Evolutionary conservation across 495 filamentous ascomycete genomes (phyloP), one percentile per base, ranked within the genome.

Genomic region (Saxophila tyrrhenica): DNA sequence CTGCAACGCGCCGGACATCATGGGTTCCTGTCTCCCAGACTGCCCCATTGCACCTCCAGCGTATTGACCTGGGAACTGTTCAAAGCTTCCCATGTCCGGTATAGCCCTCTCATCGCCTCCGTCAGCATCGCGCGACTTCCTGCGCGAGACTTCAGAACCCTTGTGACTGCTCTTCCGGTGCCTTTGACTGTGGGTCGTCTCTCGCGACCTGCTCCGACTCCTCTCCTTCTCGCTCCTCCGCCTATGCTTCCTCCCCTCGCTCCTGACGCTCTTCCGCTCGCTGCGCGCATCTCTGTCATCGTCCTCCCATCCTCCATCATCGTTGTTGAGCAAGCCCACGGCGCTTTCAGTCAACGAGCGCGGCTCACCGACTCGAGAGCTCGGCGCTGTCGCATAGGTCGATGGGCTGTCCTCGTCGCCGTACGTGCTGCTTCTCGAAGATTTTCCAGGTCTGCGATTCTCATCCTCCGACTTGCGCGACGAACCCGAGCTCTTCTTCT

Each of bases 11-110:
- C 50, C 55, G 16, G 59, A 54, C 50, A 48, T 50, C 41, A 39
- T 29, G 5, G 23, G 17, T 17, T 53, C 53, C 38, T 41, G 48
- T 0, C 16, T 2, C 25, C 45, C 43, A 10, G 38, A 16, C 9
- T 11, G 9, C 17, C 39, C 41, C 41, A 55, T 48, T 13, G 57
- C 10, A 20, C 39, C 46, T 19, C 22, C 55, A 7, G 35, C 2
- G 51, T 57, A 51, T 29, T 62, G 59, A 13, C 54, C 58, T 9
- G 59, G 54, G 21, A 62, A 62, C 25, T 62, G 59, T 19, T 44
- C 59, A 21, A 62, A 54, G 47, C 50, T 54, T 1, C 59, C 59
- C 59, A 58, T 58, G 8, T 55, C 50, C 50, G 59, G 59, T 16
- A 62, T 46, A 0, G 22, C 54, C 22, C 59, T 45, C 19, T 39